phyloP scores from a whole-genome alignment of 352 stramenopile genomes.

The Phytopythium litorale region DNA sequence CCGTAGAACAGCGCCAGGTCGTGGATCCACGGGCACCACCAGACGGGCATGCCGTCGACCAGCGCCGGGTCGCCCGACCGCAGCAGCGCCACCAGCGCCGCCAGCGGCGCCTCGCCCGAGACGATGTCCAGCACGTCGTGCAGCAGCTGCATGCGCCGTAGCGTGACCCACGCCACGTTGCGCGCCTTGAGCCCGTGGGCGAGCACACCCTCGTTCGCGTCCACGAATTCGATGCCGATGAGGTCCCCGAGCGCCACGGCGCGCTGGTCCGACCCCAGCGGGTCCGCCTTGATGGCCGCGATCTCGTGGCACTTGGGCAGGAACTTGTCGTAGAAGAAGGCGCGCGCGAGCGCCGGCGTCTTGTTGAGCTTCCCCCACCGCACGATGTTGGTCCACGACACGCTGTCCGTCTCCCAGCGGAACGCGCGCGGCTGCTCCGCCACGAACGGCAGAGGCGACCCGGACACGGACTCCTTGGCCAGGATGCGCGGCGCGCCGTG shows the following conservation, averaged over 20 bases:
- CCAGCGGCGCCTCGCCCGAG: constrained; percentile 22
- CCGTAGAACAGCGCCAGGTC: constrained; percentile 74
- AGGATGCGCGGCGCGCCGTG: constrained; percentile 75
- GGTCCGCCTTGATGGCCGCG: constrained; percentile 75
- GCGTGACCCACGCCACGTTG: constrained; percentile 77
- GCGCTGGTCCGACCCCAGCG: constrained; percentile 70
- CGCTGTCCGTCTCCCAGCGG: constrained; percentile 69
- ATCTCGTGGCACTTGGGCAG: constrained; percentile 72
- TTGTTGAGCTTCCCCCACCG: constrained; percentile 84
- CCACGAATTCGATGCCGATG: constrained; percentile 85
- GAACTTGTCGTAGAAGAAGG: constrained; percentile 77
- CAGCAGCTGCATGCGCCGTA: constrained; percentile 72
- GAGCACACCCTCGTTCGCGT: constrained; percentile 78
- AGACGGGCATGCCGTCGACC: constrained; percentile 78
- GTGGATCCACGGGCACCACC: constrained; percentile 89
- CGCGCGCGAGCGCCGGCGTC: constrained; percentile 46
- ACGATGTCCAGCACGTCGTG: constrained; percentile 68
- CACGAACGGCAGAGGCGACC: constrained; percentile 25
- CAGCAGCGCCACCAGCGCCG: constrained; percentile 43
- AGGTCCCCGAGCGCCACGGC: constrained; percentile 66
- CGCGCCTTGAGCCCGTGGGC: constrained; percentile 83
- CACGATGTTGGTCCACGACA: constrained; percentile 84
- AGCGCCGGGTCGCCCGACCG: constrained; percentile 55
- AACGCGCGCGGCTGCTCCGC: constrained; percentile 42
- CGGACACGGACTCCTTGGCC: constrained; percentile 50